Evolutionary conservation across 1,284 basidiomycete genomes (phyloP), one percentile per base, ranked within the genome.

Genomic region (Ceratobasidium sp.): DNA sequence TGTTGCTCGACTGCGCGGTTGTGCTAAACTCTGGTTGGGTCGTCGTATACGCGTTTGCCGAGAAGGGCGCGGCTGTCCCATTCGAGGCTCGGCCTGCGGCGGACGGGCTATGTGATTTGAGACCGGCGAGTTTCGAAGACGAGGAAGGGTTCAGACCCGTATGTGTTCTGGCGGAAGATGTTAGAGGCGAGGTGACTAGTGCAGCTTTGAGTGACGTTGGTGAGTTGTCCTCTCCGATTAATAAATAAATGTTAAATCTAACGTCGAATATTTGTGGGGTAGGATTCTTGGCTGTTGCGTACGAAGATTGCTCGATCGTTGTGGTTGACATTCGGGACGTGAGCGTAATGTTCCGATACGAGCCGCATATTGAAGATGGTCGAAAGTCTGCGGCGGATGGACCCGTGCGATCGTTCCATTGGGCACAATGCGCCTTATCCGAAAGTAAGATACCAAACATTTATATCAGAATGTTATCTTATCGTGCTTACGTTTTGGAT

Each of bases 241-340:
- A 60, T 27, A 24, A 4, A 41, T 41, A 41, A 41, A 41, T 5
- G 6, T 11, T 11, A 11, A 41, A 41, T 11, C 11, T 41, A 41
- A 5, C 11, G 4, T 19, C 63, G 19, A 65, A 31, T 66, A 48
- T 14, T 33, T 44, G 48, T 44, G 65, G 57, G 50, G 67, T 78
- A 93, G 93, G 93, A 2, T 93, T 96, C 80, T 82, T 94, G 48
- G 91, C 93, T 0, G 85, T 90, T 1, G 89, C 90, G 0, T 94
- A 91, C 79, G 80, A 82, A 5, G 87, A 87, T 67, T 90, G 89
- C 1, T 85, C 87, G 1, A 76, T 95, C 22, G 83, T 88, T 29
- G 82, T 95, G 41, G 80, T 94, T 22, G 91, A 95, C 79, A 86
- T 94, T 86, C 86, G 92, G 29, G 90, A 88, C 0, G 93, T 93